Evolutionary conservation across 805 yeast species (phyloP), one percentile per base, ranked within the genome.

Genomic region (Candida namnaoensis): DNA sequence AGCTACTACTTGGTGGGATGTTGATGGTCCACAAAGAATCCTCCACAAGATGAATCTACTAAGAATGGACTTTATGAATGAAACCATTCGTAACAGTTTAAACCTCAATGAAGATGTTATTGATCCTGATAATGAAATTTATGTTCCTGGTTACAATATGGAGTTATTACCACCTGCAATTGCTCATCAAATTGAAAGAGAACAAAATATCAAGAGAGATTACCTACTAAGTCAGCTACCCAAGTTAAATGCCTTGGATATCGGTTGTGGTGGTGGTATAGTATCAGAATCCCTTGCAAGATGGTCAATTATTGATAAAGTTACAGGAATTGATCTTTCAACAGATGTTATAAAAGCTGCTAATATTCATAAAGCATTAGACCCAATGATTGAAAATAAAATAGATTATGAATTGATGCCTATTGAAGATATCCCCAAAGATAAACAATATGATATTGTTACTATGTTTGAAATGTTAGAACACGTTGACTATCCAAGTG

Each of bases 241-340:
- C 7, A 63, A 71, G 37, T 65, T 78, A 40, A 58, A 61, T 13
- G 88, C 80, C 1, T 64, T 93, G 42, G 99, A 93, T 57, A 79
- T 93, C 41, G 99, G 99, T 1, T 93, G 99, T 60, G 99, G 99
- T 15, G 99, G 99, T n/a, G 99, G 99, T 0, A 80, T 93, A 25
- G 65, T 93, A 15, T 68, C 90, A 5, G 99, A 93, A 57, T 80
- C 91, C 0, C 61, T 93, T 55, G 96, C 95, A 0, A 68, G 99
- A 49, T 63, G 85, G 50, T 72, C 74, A 5, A 73, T 74, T 44
- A 76, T 87, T 5, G 57, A 68, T 10, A 56, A 65, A 1, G 96
- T 93, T 5, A 70, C 66, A 38, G 99, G 95, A 3, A 75, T 91
- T 36, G 99, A 93, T 61, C 69, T 91, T 53, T 84, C 97, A 0